A percentile compares a stretch with the other conserved stretches of the same genome.
phyloP scores from a whole-genome alignment of 176 grass and related monocot species.

The Canna indica region DNA sequence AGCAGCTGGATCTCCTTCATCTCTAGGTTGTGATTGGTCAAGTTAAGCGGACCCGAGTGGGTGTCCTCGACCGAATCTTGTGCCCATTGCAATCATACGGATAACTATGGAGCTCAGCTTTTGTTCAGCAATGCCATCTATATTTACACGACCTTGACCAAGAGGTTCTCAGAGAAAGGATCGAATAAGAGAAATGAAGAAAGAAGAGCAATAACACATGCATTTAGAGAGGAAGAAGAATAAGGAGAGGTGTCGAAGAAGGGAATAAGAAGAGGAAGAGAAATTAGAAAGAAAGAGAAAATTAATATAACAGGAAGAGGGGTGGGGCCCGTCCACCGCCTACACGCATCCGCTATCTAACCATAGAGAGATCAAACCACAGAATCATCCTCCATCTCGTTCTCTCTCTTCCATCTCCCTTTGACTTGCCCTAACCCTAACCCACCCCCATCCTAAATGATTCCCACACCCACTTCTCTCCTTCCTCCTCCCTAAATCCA shows the following conservation, averaged over 20 bases:
- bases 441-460: constrained; percentile 1
- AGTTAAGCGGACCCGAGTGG: not conserved
- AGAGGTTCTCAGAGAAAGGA: too few species aligned
- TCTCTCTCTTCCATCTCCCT: not conserved
- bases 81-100: not conserved
- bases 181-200: not conserved
- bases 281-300: not conserved
- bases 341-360: not conserved
- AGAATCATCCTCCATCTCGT: not conserved
- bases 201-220: not conserved
- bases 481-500: not conserved
- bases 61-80: not conserved
- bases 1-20: not conserved
- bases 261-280: too few species aligned
- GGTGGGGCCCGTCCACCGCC: constrained; percentile 15
- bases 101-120: not conserved
- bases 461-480: not conserved
- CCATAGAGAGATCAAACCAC: not conserved
- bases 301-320: not conserved
- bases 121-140: not conserved
- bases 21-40: not conserved
- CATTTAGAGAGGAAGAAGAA: not conserved
- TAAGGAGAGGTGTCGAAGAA: not conserved
- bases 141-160: not conserved
- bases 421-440: constrained; percentile 21